Percentiles rank a stretch among this genome's conserved stretches.
These are phyloP conservation scores for Juglanconis sp. DNA, from an alignment of 2,329 filamentous ascomycete genomes.

Conservation along the genomic window DNA sequence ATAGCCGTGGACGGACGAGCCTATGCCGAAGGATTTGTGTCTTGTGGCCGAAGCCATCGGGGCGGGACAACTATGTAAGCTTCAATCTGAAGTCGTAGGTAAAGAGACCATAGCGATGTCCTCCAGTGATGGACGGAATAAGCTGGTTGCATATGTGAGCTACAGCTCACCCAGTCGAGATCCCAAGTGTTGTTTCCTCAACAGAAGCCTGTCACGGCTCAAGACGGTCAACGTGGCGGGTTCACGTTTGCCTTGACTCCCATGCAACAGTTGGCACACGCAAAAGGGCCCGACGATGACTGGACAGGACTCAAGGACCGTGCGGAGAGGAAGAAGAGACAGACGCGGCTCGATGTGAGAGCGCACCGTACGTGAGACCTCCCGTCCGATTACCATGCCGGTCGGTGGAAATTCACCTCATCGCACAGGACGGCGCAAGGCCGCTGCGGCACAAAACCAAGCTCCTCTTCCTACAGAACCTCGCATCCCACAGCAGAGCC, in stretches of 20 bases:
- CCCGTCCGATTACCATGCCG: neutral
- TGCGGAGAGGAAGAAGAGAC: constrained; percentile 29
- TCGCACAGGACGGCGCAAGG: constrained; percentile 14
- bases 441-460: neutral
- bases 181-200: too few relatives aligned
- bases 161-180: too few relatives aligned
- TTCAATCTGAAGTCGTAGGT: neutral
- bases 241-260: neutral
- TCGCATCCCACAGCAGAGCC: neutral
- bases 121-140: neutral
- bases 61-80: neutral
- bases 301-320: constrained; percentile 32
- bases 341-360: constrained; percentile 34
- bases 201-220: too few relatives aligned
- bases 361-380: constrained; percentile 28
- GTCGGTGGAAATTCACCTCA: neutral
- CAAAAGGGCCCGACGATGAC: constrained; percentile 26
- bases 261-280: constrained; percentile 4
- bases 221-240: neutral
- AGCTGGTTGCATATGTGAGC: too few relatives aligned
- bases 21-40: neutral
- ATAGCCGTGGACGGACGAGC: neutral
- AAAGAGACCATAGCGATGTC: neutral
- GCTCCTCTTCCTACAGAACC: neutral
- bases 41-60: neutral